Evolutionary conservation across 1,284 basidiomycete species (phyloP).

Genomic region (Cryptococcus sp.): DNA sequence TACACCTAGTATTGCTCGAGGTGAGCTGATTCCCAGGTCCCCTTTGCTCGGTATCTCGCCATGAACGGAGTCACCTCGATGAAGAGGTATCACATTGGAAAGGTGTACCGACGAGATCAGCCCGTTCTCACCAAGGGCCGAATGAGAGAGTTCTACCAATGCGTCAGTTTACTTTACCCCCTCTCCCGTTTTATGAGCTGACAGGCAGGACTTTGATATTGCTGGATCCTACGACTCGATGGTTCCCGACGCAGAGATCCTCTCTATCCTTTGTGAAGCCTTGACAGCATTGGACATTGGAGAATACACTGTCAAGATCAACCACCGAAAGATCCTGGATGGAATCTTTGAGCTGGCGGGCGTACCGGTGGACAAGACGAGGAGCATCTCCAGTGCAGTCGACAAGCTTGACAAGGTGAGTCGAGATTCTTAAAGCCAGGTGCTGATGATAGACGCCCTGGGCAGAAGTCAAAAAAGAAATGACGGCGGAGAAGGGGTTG

Average conservation of each 20-base stretch:
- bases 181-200: slow-evolving; percentile 1
- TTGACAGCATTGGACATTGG: slow-evolving; percentile 80
- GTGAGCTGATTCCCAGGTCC: slow-evolving; percentile 52
- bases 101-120: slow-evolving; percentile 94
- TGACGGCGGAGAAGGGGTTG: slow-evolving; percentile 92
- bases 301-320: slow-evolving; percentile 91
- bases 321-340: slow-evolving; percentile 96
- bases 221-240: slow-evolving; percentile 91
- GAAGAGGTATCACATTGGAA: slow-evolving; percentile 96
- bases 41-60: slow-evolving; percentile 89
- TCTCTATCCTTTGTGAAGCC: slow-evolving; percentile 77
- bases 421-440: background rate
- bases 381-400: slow-evolving; percentile 92
- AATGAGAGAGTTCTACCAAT: slow-evolving; percentile 98
- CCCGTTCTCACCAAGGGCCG: slow-evolving; percentile 97
- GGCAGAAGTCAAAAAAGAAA: slow-evolving; percentile 89
- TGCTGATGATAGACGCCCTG: slow-evolving; percentile 61
- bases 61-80: slow-evolving; percentile 75
- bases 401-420: slow-evolving; percentile 96
- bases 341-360: slow-evolving; percentile 97
- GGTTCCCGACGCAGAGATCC: slow-evolving; percentile 92
- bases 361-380: slow-evolving; percentile 83
- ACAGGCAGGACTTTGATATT: slow-evolving; percentile 86
- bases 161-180: slow-evolving; percentile 55
- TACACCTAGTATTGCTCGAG: background rate